These are phyloP conservation scores for Chamaecrista fasciculata DNA, from an alignment of 306 rosid genomes.

Conservation along the genomic window DNA sequence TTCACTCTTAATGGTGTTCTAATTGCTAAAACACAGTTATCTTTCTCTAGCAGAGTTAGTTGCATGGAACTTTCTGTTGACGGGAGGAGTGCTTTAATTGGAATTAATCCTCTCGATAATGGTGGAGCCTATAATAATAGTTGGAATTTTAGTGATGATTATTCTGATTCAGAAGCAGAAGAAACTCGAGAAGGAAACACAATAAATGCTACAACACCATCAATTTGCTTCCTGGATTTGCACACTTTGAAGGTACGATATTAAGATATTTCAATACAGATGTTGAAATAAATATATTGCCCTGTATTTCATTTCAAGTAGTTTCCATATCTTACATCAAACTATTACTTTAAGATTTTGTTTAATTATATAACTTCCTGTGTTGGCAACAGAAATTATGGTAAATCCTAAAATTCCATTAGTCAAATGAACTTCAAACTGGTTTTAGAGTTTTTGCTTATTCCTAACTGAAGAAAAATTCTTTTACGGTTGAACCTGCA, in stretches of 20 bases:
- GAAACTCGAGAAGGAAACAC: conserved; percentile 43
- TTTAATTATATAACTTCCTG: too few species aligned
- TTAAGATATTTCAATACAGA: conserved; percentile 18
- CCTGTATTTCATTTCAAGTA: background rate
- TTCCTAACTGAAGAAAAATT: conserved; percentile 10
- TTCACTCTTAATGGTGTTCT: conserved; percentile 76
- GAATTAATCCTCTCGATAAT: conserved; percentile 52
- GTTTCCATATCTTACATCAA: background rate
- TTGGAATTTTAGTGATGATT: conserved; percentile 50
- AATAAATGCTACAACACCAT: conserved; percentile 67
- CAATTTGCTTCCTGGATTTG: conserved; percentile 87
- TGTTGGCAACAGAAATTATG: background rate
- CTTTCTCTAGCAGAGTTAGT: conserved; percentile 57
- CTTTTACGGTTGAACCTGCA: conserved; percentile 4
- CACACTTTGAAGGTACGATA: conserved; percentile 76
- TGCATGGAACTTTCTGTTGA: conserved; percentile 91
- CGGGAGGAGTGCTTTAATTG: conserved; percentile 83
- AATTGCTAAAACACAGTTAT: conserved; percentile 60
- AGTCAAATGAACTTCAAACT: background rate
- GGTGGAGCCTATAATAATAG: conserved; percentile 31
- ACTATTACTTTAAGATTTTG: background rate
- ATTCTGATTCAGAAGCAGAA: conserved; percentile 39
- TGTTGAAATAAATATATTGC: conserved; percentile 10
- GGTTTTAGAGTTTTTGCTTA: background rate
- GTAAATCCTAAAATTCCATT: background rate